Base-by-base conservation (phyloP, 257 asterid genomes). In the Petunia axillaris region DNA sequence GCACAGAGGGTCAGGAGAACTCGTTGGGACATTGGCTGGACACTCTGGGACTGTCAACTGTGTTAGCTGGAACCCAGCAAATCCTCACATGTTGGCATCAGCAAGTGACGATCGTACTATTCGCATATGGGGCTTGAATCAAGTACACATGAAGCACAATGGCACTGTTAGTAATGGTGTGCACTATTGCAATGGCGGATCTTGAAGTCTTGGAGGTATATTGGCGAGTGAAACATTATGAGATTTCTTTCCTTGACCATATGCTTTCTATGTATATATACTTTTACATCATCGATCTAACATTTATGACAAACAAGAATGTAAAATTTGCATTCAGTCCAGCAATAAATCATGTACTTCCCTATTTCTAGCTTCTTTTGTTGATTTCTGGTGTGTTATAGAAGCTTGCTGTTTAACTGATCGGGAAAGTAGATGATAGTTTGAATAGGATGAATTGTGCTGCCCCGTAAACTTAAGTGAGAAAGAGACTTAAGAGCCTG, bases 51-150 rank as follows among this genome's bases (percentile, higher is more conserved):
- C 93, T 0, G 97, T 94, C 10, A 94, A 93, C 89, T 93, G 97
- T 43, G 98, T 94, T 40, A 93, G 97, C 85, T 94, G 98, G 98
- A 94, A 91, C 76, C 97, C 98, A 0, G 77, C 75, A 4, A 93
- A 94, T 82, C 97, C 97, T 65, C 93, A 90, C 75, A 94, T 94
- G 93, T 87, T 94, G 77, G 97, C 97, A 37, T 93, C 97, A 39
- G 98, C 96, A 50, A 90, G 98, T 78, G 97, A 94, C 57, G 98
- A 94, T 83, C 91, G 89, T 11, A 93, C 97, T 2, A 93, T 94
- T 79, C 96, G 93, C 65, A 84, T 94, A 81, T 94, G 98, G 98
- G 98, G 98, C 64, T 76, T 92, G 81, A 59, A 86, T 62, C 87
- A 83, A 91, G 91, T 87, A 58, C 84, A 87, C 70, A 79, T 85